These are phyloP conservation scores for Mycena vulgaris DNA, from an alignment of 768 basidiomycete genomes.

Conservation along the genomic window DNA sequence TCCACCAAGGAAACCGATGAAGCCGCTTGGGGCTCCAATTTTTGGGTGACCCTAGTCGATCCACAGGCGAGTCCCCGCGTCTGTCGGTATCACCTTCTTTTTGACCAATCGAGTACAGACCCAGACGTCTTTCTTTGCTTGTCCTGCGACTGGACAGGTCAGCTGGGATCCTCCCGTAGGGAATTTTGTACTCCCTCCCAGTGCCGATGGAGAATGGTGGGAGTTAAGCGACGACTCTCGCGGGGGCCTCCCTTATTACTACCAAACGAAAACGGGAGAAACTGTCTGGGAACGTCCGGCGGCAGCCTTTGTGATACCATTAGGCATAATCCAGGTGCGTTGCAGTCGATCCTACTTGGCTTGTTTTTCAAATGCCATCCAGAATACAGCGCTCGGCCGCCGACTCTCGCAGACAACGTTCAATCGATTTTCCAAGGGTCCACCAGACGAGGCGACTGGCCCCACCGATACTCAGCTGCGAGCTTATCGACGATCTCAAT, in stretches of 20 bases:
- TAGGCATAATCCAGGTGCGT: slow-evolving; percentile 87
- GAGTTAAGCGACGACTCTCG: slow-evolving; percentile 86
- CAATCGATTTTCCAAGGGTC: slow-evolving; percentile 58
- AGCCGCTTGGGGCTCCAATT: slow-evolving; percentile 87
- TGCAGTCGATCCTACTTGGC: slow-evolving; percentile 1
- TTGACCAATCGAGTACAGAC: slow-evolving; percentile 53
- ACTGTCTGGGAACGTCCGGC: slow-evolving; percentile 95
- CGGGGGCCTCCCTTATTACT: slow-evolving; percentile 88
- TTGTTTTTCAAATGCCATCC: slow-evolving; percentile 3
- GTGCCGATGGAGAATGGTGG: slow-evolving; percentile 95
- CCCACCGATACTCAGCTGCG: slow-evolving; percentile 46
- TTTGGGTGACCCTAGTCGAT: slow-evolving; percentile 96
- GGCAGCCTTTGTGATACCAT: slow-evolving; percentile 86
- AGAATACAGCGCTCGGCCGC: slow-evolving; percentile 84
- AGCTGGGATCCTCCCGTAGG: slow-evolving; percentile 76
- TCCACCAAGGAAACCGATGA: slow-evolving; percentile 54
- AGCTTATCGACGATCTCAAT: slow-evolving; percentile 54
- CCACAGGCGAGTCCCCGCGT: slow-evolving; percentile 75
- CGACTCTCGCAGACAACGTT: slow-evolving; percentile 73
- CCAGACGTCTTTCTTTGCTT: slow-evolving; percentile 88
- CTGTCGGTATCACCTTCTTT: slow-evolving; percentile 20
- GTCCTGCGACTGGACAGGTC: slow-evolving; percentile 79
- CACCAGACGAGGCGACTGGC: slow-evolving; percentile 41
- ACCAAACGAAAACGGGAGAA: slow-evolving; percentile 92
- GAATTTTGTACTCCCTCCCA: slow-evolving; percentile 92